Percentiles rank a stretch among this genome's conserved stretches.
phyloP scores from a whole-genome alignment of 2,329 filamentous ascomycete genomes.

The Phaeomoniella chlamydospora region DNA sequence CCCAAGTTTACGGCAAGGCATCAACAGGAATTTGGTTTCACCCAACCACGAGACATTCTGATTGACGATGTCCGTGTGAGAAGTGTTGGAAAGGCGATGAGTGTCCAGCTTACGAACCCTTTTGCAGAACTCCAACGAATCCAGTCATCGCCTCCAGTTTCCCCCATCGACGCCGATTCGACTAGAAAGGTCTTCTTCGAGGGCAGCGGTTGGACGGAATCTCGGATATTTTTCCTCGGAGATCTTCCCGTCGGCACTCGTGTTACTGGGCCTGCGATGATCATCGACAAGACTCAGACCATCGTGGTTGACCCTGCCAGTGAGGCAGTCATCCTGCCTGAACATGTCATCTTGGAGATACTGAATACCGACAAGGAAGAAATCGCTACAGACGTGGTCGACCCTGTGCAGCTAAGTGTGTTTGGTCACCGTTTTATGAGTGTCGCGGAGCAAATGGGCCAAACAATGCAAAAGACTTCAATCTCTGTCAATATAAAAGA shows the following conservation, averaged over 20 bases:
- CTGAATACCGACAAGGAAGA: background rate
- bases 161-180: no score
- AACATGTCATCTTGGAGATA: conserved; percentile 24
- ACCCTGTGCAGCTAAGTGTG: conserved; percentile 64
- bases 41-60: conserved; percentile 20
- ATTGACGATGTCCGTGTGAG: conserved; percentile 22
- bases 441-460: conserved; percentile 74
- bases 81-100: conserved; percentile 33
- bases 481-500: conserved; percentile 70
- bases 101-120: conserved; percentile 53
- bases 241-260: no score
- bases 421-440: conserved; percentile 77
- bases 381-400: conserved; percentile 36
- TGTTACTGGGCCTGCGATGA: conserved; percentile 14
- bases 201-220: conserved; percentile 15
- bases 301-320: conserved; percentile 25
- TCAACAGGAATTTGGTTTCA: conserved; percentile 27
- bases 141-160: no score
- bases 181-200: conserved; percentile 23
- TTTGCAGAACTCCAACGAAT: no score
- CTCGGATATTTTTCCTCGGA: conserved; percentile 20
- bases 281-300: conserved; percentile 29
- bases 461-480: conserved; percentile 64
- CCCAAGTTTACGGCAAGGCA: conserved; percentile 22
- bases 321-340: conserved; percentile 20